Conservation (phyloP, 768 basidiomycete species). For the Phylloporus arenicola region DNA sequence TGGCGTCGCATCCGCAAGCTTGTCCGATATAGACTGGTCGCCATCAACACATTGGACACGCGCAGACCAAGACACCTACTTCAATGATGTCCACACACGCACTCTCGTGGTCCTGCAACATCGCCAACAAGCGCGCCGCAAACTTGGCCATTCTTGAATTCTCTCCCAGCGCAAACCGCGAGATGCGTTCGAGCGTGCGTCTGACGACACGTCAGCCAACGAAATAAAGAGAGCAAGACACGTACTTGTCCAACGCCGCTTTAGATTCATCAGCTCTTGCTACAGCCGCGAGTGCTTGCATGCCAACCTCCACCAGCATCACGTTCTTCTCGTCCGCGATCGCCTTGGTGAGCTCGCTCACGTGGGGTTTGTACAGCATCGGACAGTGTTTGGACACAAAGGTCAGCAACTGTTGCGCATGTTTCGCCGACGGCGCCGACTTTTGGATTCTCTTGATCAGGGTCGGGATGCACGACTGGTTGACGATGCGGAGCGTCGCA, state of each 20-base stretch:
- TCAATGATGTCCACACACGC: conserved; percentile 55
- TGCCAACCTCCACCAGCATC: conserved; percentile 53
- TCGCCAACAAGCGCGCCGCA: conserved; percentile 69
- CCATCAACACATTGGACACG: neutral
- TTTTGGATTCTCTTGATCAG: conserved; percentile 66
- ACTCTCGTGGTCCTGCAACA: conserved; percentile 47
- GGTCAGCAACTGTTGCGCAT: conserved; percentile 49
- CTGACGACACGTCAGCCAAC: conserved; percentile 32
- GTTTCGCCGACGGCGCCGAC: conserved; percentile 36
- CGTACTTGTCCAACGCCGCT: conserved; percentile 63
- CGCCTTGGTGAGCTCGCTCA: conserved; percentile 69
- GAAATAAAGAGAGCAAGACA: conserved; percentile 9
- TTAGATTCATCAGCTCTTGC: conserved; percentile 54
- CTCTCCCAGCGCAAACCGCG: conserved; percentile 52
- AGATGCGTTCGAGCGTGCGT: conserved; percentile 60
- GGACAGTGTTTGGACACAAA: conserved; percentile 75
- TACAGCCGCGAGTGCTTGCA: conserved; percentile 74
- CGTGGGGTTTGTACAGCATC: conserved; percentile 64
- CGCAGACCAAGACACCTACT: conserved; percentile 37
- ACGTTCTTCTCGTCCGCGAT: conserved; percentile 60
- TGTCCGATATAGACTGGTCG: conserved; percentile 52
- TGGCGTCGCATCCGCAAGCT: conserved; percentile 42
- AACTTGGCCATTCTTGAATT: conserved; percentile 76
- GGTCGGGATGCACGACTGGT: conserved; percentile 79
- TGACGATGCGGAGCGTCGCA: conserved; percentile 67